A percentile compares a stretch with the other conserved stretches of the same genome.
Evolutionary conservation across 2,329 filamentous ascomycete species (phyloP).

Genomic region (Erysiphe pisi): DNA sequence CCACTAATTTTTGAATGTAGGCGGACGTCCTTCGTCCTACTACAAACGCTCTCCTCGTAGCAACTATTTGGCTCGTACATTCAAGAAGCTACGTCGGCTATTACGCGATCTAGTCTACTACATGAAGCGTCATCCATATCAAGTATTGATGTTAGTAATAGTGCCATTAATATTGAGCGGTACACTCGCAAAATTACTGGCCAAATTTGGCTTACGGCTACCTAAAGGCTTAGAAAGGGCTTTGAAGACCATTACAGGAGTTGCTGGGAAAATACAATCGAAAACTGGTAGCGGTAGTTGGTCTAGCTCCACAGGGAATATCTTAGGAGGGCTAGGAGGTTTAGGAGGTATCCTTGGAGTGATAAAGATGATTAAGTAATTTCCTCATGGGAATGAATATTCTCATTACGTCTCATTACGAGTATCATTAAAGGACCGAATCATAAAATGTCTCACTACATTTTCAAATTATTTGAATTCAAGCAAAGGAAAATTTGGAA

Average conservation of each 20-base stretch:
- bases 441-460: too few species aligned
- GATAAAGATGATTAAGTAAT: conserved; percentile 37
- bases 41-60: conserved; percentile 74
- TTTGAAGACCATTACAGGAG: conserved; percentile 43
- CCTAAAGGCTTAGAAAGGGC: conserved; percentile 53
- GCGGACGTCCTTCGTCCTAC: conserved; percentile 42
- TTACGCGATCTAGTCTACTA: conserved; percentile 72
- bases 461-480: too few species aligned
- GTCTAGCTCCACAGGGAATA: not conserved
- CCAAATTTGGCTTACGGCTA: conserved; percentile 66
- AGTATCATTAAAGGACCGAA: too few species aligned
- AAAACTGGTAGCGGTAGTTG: not conserved
- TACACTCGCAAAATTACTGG: conserved; percentile 64
- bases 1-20: conserved; percentile 14
- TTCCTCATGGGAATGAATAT: too few species aligned
- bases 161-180: conserved; percentile 81
- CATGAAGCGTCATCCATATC: conserved; percentile 70
- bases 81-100: conserved; percentile 66
- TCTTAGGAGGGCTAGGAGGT: conserved; percentile 33
- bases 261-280: conserved; percentile 36
- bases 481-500: too few species aligned
- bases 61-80: conserved; percentile 62
- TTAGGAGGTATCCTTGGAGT: conserved; percentile 35
- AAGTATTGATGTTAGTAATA: conserved; percentile 76
- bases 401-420: too few species aligned